Conservation (phyloP, 1,139 yeast species). For the Hyphopichia wangnamkhiaoensis region DNA sequence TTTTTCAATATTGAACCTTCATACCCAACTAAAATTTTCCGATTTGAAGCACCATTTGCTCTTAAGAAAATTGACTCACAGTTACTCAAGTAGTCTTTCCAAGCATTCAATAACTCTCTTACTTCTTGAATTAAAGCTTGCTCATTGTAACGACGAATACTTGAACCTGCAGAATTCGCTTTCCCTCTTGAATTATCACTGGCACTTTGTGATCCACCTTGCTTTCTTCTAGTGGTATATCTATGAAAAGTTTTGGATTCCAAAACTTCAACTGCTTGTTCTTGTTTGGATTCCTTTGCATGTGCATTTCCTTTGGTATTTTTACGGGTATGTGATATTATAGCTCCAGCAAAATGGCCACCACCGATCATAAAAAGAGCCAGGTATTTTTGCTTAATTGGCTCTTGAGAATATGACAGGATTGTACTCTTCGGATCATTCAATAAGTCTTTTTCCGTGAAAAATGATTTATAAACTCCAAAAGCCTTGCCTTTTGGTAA, state of each 20-base stretch:
- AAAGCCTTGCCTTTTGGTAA: conserved; percentile 52
- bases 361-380: conserved; percentile 95
- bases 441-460: conserved; percentile 35
- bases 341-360: conserved; percentile 97
- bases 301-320: conserved; percentile 56
- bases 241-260: conserved; percentile 89
- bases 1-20: conserved; percentile 51
- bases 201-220: conserved; percentile 96
- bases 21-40: conserved; percentile 67
- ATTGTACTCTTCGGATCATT: conserved; percentile 46
- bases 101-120: conserved; percentile 59
- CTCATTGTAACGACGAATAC: conserved; percentile 86
- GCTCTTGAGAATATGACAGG: conserved; percentile 27
- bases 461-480: conserved; percentile 71
- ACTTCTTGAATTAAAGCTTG: conserved; percentile 79
- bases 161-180: conserved; percentile 95
- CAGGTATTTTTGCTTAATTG: conserved; percentile 40
- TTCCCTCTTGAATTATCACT: conserved; percentile 91
- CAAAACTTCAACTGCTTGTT: conserved; percentile 64
- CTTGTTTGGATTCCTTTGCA: conserved; percentile 42
- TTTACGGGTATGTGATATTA: conserved; percentile 69
- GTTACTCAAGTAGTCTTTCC: conserved; percentile 60
- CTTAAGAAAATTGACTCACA: conserved; percentile 77
- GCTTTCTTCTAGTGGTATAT: conserved; percentile 94
- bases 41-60: conserved; percentile 75